Base-by-base conservation (phyloP, 345 rosid species). In the Lagerstroemia speciosa region DNA sequence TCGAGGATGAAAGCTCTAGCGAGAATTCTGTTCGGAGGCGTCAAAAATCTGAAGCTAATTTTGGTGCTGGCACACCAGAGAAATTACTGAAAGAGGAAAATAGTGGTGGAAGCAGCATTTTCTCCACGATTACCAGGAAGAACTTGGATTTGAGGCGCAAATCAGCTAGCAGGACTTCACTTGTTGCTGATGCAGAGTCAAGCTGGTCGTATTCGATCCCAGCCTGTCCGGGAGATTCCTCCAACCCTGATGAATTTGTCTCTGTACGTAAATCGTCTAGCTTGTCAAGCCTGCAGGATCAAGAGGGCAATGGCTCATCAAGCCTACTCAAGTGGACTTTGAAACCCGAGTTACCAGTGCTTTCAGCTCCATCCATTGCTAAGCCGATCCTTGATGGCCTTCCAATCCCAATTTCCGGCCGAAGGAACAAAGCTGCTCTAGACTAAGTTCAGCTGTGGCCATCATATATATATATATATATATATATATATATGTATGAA, bases 251-350 rank as follows among this genome's bases (percentile, higher is more conserved):
- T 31, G 81, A 67, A 36, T 62, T 66, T 30, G 71, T 48, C 10
- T 79, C 78, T 50, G 84, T 86, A 45, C 82, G 77, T 46, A 84
- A 82, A 74, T 83, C 91, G 29, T 82, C 88, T 22, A 86, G 91
- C 82, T 74, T 85, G 8, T 74, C 91, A 22, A 82, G 79, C 72
- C 69, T 86, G 52, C 82, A 74, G 24, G 87, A 84, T 34, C 82
- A 73, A 66, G 91, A 84, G 19, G 74, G 67, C 52, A 69, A 50
- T 41, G 65, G 60, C 64, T 65, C 70, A 46, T 76, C 83, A 53
- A 67, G 85, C 73, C 71, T 86, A 43, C 72, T 84, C 3, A 84
- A 71, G 64, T 84, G 90, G 90, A 82, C 73, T 70, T 69, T 81
- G 79, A 86, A 78, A 65, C 50, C 83, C 3, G 91, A 86, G 66